Percentiles rank a stretch among this genome's conserved stretches.
These are phyloP conservation scores for Neofusicoccum sp. DNA, from an alignment of 2,329 filamentous ascomycete genomes.

Conservation along the genomic window DNA sequence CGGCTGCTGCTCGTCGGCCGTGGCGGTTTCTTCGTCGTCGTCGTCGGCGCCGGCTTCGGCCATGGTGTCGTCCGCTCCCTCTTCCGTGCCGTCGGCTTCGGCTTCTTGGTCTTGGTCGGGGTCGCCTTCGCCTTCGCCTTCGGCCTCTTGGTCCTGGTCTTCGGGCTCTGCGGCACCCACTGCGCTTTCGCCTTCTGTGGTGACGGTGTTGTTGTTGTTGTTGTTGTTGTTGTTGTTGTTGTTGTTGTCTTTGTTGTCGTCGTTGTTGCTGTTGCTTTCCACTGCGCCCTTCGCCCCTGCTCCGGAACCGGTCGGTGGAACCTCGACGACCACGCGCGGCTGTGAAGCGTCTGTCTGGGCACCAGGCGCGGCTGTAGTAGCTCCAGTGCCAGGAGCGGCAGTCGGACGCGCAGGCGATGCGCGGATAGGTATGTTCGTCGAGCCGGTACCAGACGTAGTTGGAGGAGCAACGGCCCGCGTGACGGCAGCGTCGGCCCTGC, in stretches of 20 bases:
- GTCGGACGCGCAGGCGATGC: background rate
- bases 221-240: too few relatives aligned
- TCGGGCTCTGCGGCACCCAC: constrained; percentile 50
- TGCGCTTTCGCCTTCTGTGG: constrained; percentile 47
- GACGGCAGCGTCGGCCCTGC: constrained; percentile 60
- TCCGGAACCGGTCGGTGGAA: constrained; percentile 8
- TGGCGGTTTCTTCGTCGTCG: constrained; percentile 48
- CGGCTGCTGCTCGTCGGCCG: background rate
- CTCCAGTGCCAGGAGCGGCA: background rate
- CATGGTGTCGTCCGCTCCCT: constrained; percentile 22
- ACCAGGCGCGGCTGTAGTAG: constrained; percentile 25
- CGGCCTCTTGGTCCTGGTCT: constrained; percentile 35
- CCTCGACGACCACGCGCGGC: background rate
- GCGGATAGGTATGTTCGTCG: constrained; percentile 12
- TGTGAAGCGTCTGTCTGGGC: constrained; percentile 21
- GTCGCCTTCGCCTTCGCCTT: constrained; percentile 29
- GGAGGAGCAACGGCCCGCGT: constrained; percentile 28
- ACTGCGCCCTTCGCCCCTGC: too few relatives aligned
- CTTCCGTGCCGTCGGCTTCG: constrained; percentile 54
- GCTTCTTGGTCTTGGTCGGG: constrained; percentile 52
- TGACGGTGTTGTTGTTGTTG: too few relatives aligned
- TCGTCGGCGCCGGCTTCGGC: constrained; percentile 31
- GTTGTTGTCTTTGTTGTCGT: too few relatives aligned
- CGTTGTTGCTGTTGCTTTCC: too few relatives aligned
- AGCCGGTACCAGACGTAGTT: background rate